Base-by-base conservation (phyloP, 176 grass and related monocot genomes). In the Triticum monococcum region DNA sequence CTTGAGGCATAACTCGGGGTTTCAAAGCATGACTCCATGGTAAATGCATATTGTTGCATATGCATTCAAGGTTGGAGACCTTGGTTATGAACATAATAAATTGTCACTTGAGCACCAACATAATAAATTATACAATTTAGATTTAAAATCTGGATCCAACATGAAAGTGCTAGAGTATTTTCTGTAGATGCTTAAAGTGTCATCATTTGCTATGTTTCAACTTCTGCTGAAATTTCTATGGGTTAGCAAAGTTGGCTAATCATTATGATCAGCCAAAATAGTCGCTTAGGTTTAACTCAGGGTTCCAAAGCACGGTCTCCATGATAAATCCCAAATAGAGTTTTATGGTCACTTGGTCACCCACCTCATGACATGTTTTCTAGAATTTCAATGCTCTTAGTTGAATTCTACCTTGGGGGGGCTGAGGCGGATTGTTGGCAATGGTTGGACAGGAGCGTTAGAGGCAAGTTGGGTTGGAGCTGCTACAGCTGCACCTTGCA, bases 331-430 rank as follows among this genome's bases (percentile, higher is more conserved):
- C 2, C 73, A 31, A 75, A 75, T 52, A 54, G 13, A 75, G 24
- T 75, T 76, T 46, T 31, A 56, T 77, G 74, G 46, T 22, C 50
- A 77, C 45, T 77, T 77, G 28, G 16, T 77, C 74, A 56, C 46
- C 46, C 26, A 33, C 46, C 48, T 77, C 74, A 32, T 77, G 5
- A 56, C 74, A 32, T 56, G 46, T 77, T 56, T 32, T 77, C 46
- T 56, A 32, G 26, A 48, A 77, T 77, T 77, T 20, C 25, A 56
- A 7, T 77, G 46, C 74, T 32, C 31, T 77, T 77, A 33, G 25
- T 76, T 76, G 73, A 48, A 52, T 45, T 54, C 50, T 26, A 54
- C 46, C 26, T 77, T 77, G 26, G 17, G 56, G 26, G 72, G 25
- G 48, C 74, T 77, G 46, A 77, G 46, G 74, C 56, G 4, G 73